Evolutionary conservation across 345 rosid species (phyloP).

Genomic region (Draba incana): DNA sequence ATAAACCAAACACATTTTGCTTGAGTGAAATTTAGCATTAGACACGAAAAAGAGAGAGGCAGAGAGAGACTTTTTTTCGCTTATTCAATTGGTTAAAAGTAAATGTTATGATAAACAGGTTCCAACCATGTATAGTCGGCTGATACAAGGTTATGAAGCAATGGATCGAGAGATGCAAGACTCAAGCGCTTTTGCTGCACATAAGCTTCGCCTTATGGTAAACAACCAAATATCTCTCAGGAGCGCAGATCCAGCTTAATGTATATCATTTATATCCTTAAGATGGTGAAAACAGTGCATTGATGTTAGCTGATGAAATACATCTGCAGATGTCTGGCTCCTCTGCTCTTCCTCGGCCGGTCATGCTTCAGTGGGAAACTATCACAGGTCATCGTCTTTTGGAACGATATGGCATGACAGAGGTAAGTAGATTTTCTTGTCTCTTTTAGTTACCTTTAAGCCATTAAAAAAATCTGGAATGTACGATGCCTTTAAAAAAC

Average conservation of each 20-base stretch:
- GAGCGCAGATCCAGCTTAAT: not conserved
- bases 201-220: slow-evolving; percentile 87
- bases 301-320: slow-evolving; percentile 15
- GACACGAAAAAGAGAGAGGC: slow-evolving; percentile 5
- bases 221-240: slow-evolving; percentile 22
- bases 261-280: not conserved
- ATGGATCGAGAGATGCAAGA: slow-evolving; percentile 76
- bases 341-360: slow-evolving; percentile 91
- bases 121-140: slow-evolving; percentile 92
- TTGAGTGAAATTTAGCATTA: slow-evolving; percentile 1
- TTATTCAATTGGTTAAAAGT: slow-evolving; percentile 10
- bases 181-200: slow-evolving; percentile 73
- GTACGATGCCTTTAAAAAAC: slow-evolving; percentile 15
- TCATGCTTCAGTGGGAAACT: slow-evolving; percentile 93
- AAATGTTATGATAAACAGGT: slow-evolving; percentile 56
- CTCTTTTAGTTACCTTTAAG: not conserved
- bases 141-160: slow-evolving; percentile 96
- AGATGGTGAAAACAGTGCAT: slow-evolving; percentile 7
- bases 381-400: slow-evolving; percentile 94
- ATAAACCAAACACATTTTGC: slow-evolving; percentile 8
- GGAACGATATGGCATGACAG: slow-evolving; percentile 99
- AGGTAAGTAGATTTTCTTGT: slow-evolving; percentile 50
- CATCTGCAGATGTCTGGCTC: slow-evolving; percentile 88
- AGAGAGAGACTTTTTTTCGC: not conserved
- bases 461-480: not conserved